A percentile compares a stretch with the other conserved stretches of the same genome.
Conservation (phyloP, 2,329 filamentous ascomycete genomes). For the Colletotrichum caudatum region DNA sequence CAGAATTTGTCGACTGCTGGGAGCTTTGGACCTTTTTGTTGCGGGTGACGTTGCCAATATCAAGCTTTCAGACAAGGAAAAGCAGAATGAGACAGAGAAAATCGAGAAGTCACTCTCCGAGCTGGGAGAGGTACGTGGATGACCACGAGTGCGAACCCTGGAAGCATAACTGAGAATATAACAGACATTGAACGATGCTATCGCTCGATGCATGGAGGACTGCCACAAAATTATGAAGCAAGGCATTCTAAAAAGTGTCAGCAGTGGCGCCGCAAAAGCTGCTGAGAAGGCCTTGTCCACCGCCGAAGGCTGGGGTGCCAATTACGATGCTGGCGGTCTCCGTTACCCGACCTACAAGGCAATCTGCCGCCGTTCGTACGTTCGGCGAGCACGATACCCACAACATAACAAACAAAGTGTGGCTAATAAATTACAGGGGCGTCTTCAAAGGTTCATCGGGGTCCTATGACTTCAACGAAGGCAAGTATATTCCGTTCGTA, state of each 20-base stretch:
- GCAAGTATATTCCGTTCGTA: neutral
- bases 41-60: neutral
- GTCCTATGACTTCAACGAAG: conserved; percentile 29
- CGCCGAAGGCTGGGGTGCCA: conserved; percentile 49
- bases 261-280: neutral
- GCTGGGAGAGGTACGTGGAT: conserved; percentile 13
- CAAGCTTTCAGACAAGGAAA: conserved; percentile 21
- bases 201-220: conserved; percentile 2
- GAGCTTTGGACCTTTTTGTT: conserved; percentile 24
- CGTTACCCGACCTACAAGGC: conserved; percentile 45
- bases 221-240: neutral
- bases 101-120: conserved; percentile 6
- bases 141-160: neutral
- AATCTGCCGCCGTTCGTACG: conserved; percentile 62
- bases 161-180: neutral
- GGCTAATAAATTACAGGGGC: conserved; percentile 11
- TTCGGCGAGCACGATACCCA: conserved; percentile 20
- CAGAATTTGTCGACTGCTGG: conserved; percentile 5
- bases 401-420: neutral
- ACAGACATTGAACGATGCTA: conserved; percentile 5
- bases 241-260: neutral
- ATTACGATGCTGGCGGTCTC: conserved; percentile 37
- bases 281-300: conserved; percentile 38
- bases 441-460: conserved; percentile 24
- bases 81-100: neutral